Base-by-base conservation (phyloP, 2,329 filamentous ascomycete species). In the Cladosporium cucumerinum region DNA sequence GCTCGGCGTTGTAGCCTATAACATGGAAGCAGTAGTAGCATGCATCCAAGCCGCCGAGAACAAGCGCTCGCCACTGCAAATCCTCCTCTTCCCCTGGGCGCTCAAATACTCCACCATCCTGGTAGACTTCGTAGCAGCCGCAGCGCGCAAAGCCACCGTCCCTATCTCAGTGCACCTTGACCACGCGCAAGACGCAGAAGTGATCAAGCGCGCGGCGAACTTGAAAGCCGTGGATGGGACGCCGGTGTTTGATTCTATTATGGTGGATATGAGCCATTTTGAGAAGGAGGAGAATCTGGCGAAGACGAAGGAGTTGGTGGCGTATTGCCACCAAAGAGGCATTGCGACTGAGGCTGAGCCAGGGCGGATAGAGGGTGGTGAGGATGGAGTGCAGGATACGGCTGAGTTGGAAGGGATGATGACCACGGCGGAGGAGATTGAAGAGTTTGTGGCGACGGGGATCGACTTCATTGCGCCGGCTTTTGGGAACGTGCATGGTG, bases 221-320 rank as follows among this genome's bases (percentile, higher is more conserved):
- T 63, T 71, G 36, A 65, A 65, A 51, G 68, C 68, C 5, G 65
- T 60, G 28, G 73, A 75, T 25, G 73, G 73, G 5, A 74, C 73
- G 16, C 73, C 84, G 5, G 78, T 78, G 2, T 91, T 91, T 69
- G 89, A 91, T 76, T 86, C 83, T 67, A 90, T 92, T 73, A 91
- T 92, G 89, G 86, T 91, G 0, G 89, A 92, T 76, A 92, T 92
- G 88, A 86, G 82, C 65, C 89, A 91, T 73, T 86, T 89, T 72
- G 87, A 89, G 69, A 87, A 87, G 70, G 87, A 84, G 62, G 88
- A 91, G 77, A 92, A 92, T 72, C 79, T 92, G 43, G 79, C 82
- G 2, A 82, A 85, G 72, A 91, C 88, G 23, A 80, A 80, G 59
- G 86, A 89, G 69, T 77, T 91, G 59, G 86, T 87, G 7, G 78